Conservation (phyloP, 148 eudicot genomes). For the Nyssa sinensis region DNA sequence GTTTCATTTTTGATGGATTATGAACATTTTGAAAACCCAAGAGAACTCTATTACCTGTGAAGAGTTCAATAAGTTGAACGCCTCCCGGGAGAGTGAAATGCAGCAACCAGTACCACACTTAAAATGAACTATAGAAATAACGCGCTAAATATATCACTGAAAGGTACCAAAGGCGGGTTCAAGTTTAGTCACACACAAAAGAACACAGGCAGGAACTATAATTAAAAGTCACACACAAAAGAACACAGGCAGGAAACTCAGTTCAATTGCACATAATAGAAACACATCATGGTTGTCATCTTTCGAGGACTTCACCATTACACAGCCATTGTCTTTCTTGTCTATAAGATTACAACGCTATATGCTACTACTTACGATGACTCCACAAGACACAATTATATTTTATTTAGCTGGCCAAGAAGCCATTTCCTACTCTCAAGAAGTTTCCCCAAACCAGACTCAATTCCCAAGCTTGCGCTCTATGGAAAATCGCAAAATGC, state of each 20-base stretch:
- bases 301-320: conserved; percentile 18
- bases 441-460: conserved; percentile 40
- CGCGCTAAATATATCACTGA: too few species aligned
- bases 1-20: too few species aligned
- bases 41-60: too few species aligned
- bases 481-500: conserved; percentile 43
- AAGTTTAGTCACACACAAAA: too few species aligned
- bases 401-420: conserved; percentile 34
- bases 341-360: neutral
- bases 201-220: too few species aligned
- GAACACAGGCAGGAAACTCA: neutral
- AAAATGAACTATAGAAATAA: too few species aligned
- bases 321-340: neutral
- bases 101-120: too few species aligned
- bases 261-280: conserved; percentile 18
- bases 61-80: too few species aligned
- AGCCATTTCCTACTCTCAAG: conserved; percentile 30
- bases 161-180: too few species aligned
- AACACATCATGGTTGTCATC: conserved; percentile 13
- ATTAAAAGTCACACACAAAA: neutral
- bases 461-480: conserved; percentile 67
- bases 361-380: conserved; percentile 11
- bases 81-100: too few species aligned
- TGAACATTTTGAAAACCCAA: too few species aligned
- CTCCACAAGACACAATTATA: conserved; percentile 19